Evolutionary conservation across 1,284 basidiomycete species (phyloP), one percentile per base, ranked within the genome.

Genomic region (Mycena sp.): DNA sequence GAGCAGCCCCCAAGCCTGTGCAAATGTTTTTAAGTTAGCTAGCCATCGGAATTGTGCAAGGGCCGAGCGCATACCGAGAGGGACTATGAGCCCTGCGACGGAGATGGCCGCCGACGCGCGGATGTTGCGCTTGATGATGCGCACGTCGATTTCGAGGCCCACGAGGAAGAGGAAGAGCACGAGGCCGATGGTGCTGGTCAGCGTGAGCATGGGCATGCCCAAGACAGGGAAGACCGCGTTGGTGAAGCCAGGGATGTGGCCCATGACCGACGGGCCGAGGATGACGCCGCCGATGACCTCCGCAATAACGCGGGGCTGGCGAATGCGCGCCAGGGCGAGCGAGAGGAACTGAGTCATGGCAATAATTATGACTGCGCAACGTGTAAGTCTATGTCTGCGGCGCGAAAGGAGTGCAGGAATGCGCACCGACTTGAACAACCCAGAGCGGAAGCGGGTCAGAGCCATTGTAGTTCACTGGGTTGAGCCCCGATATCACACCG

Each of bases 161-260:
- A 99, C 88, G 55, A 96, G 82, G 80, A 96, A 96, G 12, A 97
- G 85, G 79, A 95, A 96, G 37, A 98, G 83, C 68, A 97, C 88
- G 21, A 98, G 86, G 53, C 97, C 97, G 63, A 98, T 88, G 59
- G 89, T 95, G 23, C 91, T 87, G 12, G 95, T 93, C 30, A 98
- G 86, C 60, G 85, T 91, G 56, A 99, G 88, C 67, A 90, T 81
- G 9, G 91, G 83, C 61, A 96, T 79, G 5, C 90, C 92, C 0
- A 71, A 76, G 0, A 76, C n/a, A 0, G 95, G 95, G 78, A 98
- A 98, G 69, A 98, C 93, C 35, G 77, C 77, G 5, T 80, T 65
- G 7, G 83, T 82, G 79, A 95, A 96, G 50, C 81, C 75, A 1
- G 91, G 92, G 58, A 95, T 93, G 45, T 86, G 87, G 5, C 93